Evolutionary conservation across 805 yeast species (phyloP).

Genomic region (Starmerella sp.): DNA sequence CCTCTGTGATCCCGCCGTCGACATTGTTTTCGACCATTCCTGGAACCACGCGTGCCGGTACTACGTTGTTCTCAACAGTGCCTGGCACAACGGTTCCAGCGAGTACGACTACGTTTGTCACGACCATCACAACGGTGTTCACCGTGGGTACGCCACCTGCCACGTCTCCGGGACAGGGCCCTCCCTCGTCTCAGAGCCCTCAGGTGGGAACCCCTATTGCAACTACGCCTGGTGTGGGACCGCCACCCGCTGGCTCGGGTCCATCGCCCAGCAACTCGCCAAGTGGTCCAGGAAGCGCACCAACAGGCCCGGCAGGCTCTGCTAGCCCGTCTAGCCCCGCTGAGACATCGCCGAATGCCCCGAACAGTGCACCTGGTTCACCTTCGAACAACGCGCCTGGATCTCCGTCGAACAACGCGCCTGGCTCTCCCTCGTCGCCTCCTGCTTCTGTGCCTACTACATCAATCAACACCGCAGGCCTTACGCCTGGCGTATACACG

Average conservation of each 20-base stretch:
- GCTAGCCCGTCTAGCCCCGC: no score
- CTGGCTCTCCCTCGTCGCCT: no score
- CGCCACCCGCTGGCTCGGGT: no score
- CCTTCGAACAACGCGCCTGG: background rate
- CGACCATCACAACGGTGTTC: background rate
- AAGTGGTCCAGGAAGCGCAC: no score
- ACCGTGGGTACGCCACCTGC: background rate
- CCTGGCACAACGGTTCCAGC: background rate
- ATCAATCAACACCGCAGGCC: constrained; percentile 7
- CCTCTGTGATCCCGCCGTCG: background rate
- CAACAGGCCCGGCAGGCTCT: no score
- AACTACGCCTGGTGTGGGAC: no score
- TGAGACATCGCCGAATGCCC: no score
- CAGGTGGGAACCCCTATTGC: no score
- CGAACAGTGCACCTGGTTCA: background rate
- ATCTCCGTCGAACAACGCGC: background rate
- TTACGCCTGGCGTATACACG: constrained; percentile 7
- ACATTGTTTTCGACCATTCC: constrained; percentile 10
- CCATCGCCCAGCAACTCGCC: no score
- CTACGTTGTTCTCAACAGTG: background rate
- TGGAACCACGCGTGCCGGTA: constrained; percentile 6
- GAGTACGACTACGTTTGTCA: background rate
- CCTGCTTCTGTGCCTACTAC: background rate
- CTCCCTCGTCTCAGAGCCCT: no score
- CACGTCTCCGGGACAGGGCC: no score